Evolutionary conservation across 805 yeast species (phyloP), one percentile per base, ranked within the genome.

Genomic region (Cyberlindnera xishuangbannaensis): DNA sequence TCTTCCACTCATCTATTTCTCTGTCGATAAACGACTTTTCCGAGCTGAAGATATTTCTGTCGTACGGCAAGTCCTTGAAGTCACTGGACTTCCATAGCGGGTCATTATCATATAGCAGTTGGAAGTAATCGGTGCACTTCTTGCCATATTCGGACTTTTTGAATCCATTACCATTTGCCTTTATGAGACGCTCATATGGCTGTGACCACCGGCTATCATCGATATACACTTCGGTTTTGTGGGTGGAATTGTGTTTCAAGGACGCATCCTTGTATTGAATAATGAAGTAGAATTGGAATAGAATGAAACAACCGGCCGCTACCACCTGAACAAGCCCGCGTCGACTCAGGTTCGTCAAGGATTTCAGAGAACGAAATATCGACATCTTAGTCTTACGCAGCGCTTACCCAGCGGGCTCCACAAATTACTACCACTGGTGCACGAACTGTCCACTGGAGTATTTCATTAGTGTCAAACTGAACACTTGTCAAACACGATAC

Each of bases 41-140:
- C 4, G 31, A 37, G 15, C 48, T 47, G 20, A 45, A 47, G 30
- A 53, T 49, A 26, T 34, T 28, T 10, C 44, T 28, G 13, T 41
- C 27, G 30, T 53, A 51, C 3, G 41, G 39, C 4, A 44, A 32
- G 2, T 39, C 46, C 12, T 30, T 24, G 34, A 45, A 48, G 16
- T 47, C 50, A 2, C 47, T 32, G 10, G 45, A 35, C 4, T 36
- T 21, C 58, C 59, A 53, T 2, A 24, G n/a, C 2, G 44, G 38
- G 16, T 50, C 45, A 15, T 20, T 14, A n/a, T 36, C 28, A 24
- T 50, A 33, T 12, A 59, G 41, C 25, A 44, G 46, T 14, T 46
- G 39, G 35, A 60, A 60, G 44, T 58, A 60, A 2, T 48, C 28
- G 17, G 47, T 34, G 26, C 65, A 60, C 27, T 51, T 49, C 13